A percentile compares a stretch with the other conserved stretches of the same genome.
Conservation (phyloP, 2,329 filamentous ascomycete genomes). For the Sarocladium kiliense region DNA sequence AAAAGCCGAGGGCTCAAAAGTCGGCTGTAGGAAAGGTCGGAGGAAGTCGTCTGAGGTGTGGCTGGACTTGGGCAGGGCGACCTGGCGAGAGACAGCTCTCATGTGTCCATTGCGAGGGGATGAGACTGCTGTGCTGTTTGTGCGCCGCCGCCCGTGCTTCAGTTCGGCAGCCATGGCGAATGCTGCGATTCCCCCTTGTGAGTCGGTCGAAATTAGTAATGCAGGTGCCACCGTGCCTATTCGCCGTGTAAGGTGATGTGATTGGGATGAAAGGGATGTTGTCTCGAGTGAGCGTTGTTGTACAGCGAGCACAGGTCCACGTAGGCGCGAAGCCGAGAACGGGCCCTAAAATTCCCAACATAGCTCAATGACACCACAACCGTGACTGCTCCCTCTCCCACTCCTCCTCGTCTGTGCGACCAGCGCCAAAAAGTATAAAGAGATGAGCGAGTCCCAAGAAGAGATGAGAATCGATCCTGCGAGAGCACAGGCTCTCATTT, state of each 20-base stretch:
- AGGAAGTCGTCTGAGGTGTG: slow-evolving; percentile 70
- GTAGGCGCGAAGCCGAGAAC: neutral
- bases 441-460: slow-evolving; percentile 36
- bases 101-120: slow-evolving; percentile 36
- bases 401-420: neutral
- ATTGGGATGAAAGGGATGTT: neutral
- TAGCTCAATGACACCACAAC: slow-evolving; percentile 4
- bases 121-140: slow-evolving; percentile 38
- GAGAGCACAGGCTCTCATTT: slow-evolving; percentile 56
- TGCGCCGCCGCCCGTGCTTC: slow-evolving; percentile 34
- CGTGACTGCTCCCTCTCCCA: neutral
- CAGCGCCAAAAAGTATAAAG: slow-evolving; percentile 8
- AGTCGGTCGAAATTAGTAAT: neutral
- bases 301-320: slow-evolving; percentile 9
- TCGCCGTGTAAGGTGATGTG: neutral
- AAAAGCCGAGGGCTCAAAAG: slow-evolving; percentile 80
- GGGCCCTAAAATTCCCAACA: neutral
- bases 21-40: slow-evolving; percentile 66
- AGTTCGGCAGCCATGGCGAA: slow-evolving; percentile 24
- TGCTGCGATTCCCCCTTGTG: neutral
- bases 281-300: neutral
- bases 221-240: neutral
- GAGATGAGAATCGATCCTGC: slow-evolving; percentile 59
- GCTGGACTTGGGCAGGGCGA: slow-evolving; percentile 45
- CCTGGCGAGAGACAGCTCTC: slow-evolving; percentile 30